These are phyloP conservation scores for Cryphonectria radicalis DNA, from an alignment of 2,329 filamentous ascomycete species.

Conservation along the genomic window DNA sequence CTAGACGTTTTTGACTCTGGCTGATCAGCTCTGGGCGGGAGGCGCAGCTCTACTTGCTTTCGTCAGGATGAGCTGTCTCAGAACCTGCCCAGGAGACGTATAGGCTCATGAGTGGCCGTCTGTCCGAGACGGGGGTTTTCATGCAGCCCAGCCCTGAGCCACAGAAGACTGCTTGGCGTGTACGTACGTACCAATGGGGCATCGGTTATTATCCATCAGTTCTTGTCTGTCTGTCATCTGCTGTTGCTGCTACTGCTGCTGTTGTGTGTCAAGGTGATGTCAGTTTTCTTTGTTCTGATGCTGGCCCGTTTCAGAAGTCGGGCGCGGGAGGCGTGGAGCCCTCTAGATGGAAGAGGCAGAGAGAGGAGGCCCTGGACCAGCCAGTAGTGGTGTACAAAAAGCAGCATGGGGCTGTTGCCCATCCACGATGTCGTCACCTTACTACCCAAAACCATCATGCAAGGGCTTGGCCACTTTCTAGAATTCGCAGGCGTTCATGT, in stretches of 20 bases:
- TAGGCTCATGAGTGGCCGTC: not conserved
- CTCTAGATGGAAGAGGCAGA: not conserved
- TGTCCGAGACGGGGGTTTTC: not conserved
- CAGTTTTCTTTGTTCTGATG: not conserved
- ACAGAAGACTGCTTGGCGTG: not conserved
- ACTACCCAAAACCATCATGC: not conserved
- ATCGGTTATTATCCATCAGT: not conserved
- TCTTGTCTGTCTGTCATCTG: not conserved
- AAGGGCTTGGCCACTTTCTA: not conserved
- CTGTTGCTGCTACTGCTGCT: not conserved
- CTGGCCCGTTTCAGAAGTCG: not conserved
- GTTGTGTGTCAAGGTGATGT: constrained; percentile 2
- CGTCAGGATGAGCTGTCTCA: not conserved
- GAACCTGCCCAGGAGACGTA: not conserved
- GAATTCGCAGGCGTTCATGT: not conserved
- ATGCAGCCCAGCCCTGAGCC: not conserved
- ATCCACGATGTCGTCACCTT: not conserved
- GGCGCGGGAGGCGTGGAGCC: not conserved
- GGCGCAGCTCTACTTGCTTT: not conserved
- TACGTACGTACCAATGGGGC: not conserved
- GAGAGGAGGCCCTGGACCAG: not conserved
- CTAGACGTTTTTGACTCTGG: not conserved
- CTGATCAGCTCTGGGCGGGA: not conserved
- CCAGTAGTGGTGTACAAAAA: not conserved
- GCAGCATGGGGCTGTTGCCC: not conserved